phyloP scores from a whole-genome alignment of 306 rosid genomes.

The Vigna reflexopilosa region DNA sequence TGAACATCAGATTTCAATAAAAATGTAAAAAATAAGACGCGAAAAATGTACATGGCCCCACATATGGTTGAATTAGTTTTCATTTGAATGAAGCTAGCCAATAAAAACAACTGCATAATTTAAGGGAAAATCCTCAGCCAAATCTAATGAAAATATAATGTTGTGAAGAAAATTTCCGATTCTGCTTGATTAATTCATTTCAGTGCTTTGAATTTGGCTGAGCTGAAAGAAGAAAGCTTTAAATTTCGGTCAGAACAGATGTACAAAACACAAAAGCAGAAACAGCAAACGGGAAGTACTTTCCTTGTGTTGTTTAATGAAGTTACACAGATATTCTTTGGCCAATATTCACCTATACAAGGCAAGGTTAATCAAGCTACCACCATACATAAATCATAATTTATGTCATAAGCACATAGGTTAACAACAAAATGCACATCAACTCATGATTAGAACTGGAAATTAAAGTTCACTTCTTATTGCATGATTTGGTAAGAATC shows the following conservation, averaged over 20 bases:
- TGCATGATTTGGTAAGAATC: slow-evolving; percentile 32
- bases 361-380: slow-evolving; percentile 30
- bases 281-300: not conserved
- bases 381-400: not conserved
- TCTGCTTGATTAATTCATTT: not conserved
- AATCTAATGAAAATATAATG: not conserved
- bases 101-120: slow-evolving; percentile 16
- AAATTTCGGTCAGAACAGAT: slow-evolving; percentile 14
- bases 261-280: slow-evolving; percentile 26
- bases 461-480: slow-evolving; percentile 35
- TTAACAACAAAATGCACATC: slow-evolving; percentile 36
- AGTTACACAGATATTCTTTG: slow-evolving; percentile 27
- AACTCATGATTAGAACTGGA: not conserved
- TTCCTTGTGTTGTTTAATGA: not conserved
- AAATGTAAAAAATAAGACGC: slow-evolving; percentile 23
- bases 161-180: not conserved
- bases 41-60: slow-evolving; percentile 4
- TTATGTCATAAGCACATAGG: not conserved
- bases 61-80: slow-evolving; percentile 19
- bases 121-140: slow-evolving; percentile 17
- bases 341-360: slow-evolving; percentile 32
- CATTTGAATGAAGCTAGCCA: not conserved
- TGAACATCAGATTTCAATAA: not conserved
- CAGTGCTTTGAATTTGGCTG: slow-evolving; percentile 11
- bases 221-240: slow-evolving; percentile 27